These are phyloP conservation scores for Amanita subjunquillea DNA, from an alignment of 768 basidiomycete species.

Conservation along the genomic window DNA sequence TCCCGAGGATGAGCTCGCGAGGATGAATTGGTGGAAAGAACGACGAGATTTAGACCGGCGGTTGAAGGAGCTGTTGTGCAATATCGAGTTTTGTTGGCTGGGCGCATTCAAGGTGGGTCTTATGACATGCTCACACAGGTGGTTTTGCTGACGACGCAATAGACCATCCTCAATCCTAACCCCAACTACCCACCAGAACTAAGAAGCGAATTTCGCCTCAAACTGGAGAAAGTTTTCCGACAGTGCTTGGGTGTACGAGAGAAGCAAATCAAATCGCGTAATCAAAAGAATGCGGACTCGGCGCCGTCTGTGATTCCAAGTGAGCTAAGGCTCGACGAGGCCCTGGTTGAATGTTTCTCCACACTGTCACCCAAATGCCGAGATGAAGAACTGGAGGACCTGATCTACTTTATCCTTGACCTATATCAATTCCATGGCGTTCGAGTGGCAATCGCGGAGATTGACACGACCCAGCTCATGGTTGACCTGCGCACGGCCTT, in stretches of 20 bases:
- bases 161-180: conserved; percentile 57
- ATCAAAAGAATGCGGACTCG: conserved; percentile 22
- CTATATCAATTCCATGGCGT: conserved; percentile 91
- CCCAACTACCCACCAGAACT: conserved; percentile 30
- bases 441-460: conserved; percentile 79
- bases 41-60: conserved; percentile 68
- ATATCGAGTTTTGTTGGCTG: conserved; percentile 93
- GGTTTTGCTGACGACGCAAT: neutral
- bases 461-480: conserved; percentile 85
- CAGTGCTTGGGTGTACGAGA: conserved; percentile 51
- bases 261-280: conserved; percentile 39
- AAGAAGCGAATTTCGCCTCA: conserved; percentile 47
- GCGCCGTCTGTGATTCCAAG: conserved; percentile 23
- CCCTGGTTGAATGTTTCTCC: conserved; percentile 79
- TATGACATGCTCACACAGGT: neutral
- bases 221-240: conserved; percentile 70
- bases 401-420: conserved; percentile 89
- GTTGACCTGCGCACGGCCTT: conserved; percentile 73
- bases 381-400: conserved; percentile 93
- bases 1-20: conserved; percentile 51
- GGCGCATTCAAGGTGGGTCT: conserved; percentile 86
- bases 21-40: conserved; percentile 80
- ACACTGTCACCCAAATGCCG: conserved; percentile 71
- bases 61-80: conserved; percentile 63
- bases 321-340: conserved; percentile 55